Percentiles rank a stretch among this genome's conserved stretches.
Evolutionary conservation across 2,329 filamentous ascomycete species (phyloP).

Genomic region (Hymenotorrendiella dingleyae): DNA sequence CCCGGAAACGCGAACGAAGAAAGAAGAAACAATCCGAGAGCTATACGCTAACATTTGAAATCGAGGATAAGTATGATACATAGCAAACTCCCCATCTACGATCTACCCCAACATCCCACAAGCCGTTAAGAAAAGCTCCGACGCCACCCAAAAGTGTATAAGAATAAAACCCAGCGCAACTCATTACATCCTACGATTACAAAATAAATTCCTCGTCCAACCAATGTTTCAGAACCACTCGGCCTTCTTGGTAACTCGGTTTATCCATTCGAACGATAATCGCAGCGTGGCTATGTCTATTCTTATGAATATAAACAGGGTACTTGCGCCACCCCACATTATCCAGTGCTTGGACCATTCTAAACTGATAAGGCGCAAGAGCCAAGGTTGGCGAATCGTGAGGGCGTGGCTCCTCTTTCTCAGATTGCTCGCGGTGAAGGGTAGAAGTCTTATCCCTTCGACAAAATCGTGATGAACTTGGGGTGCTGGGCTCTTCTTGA

Average conservation of each 20-base stretch:
- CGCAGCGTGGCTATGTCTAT: conserved; percentile 78
- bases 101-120: too few relatives aligned
- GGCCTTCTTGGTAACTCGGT: conserved; percentile 67
- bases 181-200: too few relatives aligned
- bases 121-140: too few relatives aligned
- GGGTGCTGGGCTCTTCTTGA: conserved; percentile 22
- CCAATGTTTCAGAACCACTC: conserved; percentile 76
- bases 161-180: too few relatives aligned
- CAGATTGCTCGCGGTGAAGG: conserved; percentile 5
- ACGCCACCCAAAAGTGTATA: too few relatives aligned
- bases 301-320: conserved; percentile 69
- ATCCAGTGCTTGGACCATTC: conserved; percentile 75
- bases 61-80: too few relatives aligned
- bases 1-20: too few relatives aligned
- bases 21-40: too few relatives aligned
- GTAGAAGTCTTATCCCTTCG: background rate
- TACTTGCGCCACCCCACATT: conserved; percentile 58
- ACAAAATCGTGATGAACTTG: conserved; percentile 7
- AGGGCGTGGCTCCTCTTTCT: conserved; percentile 18
- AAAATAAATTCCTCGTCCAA: conserved; percentile 61
- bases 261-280: conserved; percentile 75
- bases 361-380: conserved; percentile 72
- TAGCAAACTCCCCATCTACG: too few relatives aligned
- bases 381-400: conserved; percentile 61
- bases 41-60: too few relatives aligned